Conservation (phyloP, 345 rosid genomes). For the Noccaea caerulescens region DNA sequence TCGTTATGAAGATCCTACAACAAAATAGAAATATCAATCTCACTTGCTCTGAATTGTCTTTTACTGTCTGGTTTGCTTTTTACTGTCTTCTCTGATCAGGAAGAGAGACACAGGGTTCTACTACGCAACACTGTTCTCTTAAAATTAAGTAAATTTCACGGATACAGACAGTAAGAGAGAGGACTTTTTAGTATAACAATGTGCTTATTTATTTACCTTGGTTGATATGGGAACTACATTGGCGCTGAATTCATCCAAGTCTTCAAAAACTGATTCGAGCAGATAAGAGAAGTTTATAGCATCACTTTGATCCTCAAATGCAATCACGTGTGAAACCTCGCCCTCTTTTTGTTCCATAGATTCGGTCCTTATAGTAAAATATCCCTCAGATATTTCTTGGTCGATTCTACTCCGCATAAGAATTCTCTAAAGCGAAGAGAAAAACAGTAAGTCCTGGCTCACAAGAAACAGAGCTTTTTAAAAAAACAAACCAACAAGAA, state of each 20-base stretch:
- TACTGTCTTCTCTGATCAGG: background rate
- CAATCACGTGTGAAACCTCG: slow-evolving; percentile 52
- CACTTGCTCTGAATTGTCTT: background rate
- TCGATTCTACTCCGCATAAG: slow-evolving; percentile 65
- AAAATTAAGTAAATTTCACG: background rate
- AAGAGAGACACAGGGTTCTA: background rate
- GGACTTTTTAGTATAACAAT: background rate
- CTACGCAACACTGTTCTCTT: background rate
- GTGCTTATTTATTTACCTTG: slow-evolving; percentile 49
- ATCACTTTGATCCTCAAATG: slow-evolving; percentile 76
- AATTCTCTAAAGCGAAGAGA: slow-evolving; percentile 54
- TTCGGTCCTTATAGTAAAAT: slow-evolving; percentile 51
- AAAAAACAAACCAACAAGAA: background rate
- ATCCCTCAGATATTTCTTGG: slow-evolving; percentile 55
- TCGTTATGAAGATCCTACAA: slow-evolving; percentile 66
- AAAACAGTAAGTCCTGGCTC: slow-evolving; percentile 1
- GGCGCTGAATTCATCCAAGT: slow-evolving; percentile 63
- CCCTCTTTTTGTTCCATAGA: slow-evolving; percentile 41
- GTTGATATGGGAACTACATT: slow-evolving; percentile 63
- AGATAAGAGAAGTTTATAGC: slow-evolving; percentile 81
- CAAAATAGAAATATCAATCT: background rate
- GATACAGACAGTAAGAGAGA: background rate
- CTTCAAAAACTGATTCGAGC: slow-evolving; percentile 72
- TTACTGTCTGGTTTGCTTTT: background rate
- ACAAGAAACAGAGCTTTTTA: background rate